Evolutionary conservation across 345 rosid species (phyloP).

Genomic region (Arabis alpina): DNA sequence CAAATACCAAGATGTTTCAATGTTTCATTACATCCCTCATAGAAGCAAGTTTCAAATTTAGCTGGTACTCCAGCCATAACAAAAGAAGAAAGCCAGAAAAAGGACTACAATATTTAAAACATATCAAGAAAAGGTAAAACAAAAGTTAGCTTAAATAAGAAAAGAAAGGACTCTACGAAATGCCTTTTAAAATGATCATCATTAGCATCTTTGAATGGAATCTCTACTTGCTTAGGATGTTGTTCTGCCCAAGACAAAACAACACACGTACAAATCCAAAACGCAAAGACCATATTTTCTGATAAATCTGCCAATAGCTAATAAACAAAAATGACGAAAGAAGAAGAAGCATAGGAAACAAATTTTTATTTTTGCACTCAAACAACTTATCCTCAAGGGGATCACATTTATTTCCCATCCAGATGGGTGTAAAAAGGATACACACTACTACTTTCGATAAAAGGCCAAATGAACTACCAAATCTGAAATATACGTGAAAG

Average conservation of each 20-base stretch:
- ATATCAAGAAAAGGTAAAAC: no score
- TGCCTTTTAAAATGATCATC: constrained; percentile 63
- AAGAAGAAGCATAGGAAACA: constrained; percentile 4
- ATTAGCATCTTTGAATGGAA: constrained; percentile 80
- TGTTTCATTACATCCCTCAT: constrained; percentile 76
- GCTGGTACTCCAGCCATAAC: not conserved
- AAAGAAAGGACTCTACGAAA: not conserved
- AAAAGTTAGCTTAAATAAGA: no score
- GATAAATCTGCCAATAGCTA: not conserved
- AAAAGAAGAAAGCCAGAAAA: no score
- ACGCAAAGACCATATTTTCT: not conserved
- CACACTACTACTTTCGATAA: constrained; percentile 10
- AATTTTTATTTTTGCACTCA: constrained; percentile 22
- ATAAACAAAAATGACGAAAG: not conserved
- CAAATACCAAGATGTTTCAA: constrained; percentile 45
- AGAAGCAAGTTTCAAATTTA: constrained; percentile 51
- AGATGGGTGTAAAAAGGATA: constrained; percentile 15
- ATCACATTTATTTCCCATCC: constrained; percentile 4
- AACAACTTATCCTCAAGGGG: not conserved
- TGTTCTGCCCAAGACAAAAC: not conserved
- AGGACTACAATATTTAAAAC: no score
- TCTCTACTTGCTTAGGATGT: constrained; percentile 28
- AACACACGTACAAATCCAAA: not conserved
- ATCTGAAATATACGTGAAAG: not conserved
- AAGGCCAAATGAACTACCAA: constrained; percentile 7